phyloP scores from a whole-genome alignment of 495 filamentous ascomycete genomes.

The Emericellopsis terricola region DNA sequence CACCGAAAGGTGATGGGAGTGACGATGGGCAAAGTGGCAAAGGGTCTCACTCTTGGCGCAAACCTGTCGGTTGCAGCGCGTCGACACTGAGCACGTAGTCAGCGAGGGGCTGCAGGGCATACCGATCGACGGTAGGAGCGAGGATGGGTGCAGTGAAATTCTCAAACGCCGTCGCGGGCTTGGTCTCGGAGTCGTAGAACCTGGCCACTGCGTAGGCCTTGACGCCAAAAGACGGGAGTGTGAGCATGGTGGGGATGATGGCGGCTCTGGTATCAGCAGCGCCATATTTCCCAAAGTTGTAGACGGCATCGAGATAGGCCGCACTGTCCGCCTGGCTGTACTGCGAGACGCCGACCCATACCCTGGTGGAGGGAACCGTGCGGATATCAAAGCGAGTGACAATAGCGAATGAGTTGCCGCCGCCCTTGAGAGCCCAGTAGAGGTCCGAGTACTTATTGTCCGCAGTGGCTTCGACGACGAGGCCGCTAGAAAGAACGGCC shows the following conservation, averaged over 20 bases:
- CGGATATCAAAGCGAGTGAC: neutral
- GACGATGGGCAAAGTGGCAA: too few species aligned
- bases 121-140: neutral
- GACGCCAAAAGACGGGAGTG: neutral
- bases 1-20: too few species aligned
- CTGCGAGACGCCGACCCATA: neutral
- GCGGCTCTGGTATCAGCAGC: neutral
- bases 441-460: slow-evolving; percentile 29
- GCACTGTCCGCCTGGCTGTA: neutral
- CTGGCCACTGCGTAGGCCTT: neutral
- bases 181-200: slow-evolving; percentile 1
- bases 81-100: neutral
- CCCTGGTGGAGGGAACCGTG: neutral
- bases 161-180: neutral
- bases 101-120: neutral
- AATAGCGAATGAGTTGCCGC: slow-evolving; percentile 12
- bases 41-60: slow-evolving; percentile 4
- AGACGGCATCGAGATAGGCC: neutral
- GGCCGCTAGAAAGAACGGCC: slow-evolving; percentile 30
- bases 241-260: neutral
- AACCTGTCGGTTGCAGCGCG: neutral
- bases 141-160: neutral
- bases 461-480: slow-evolving; percentile 22
- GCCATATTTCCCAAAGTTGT: neutral
- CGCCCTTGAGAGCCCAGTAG: slow-evolving; percentile 38